These are phyloP conservation scores for Globisporangium radiosum DNA, from an alignment of 352 stramenopile species.

Conservation along the genomic window DNA sequence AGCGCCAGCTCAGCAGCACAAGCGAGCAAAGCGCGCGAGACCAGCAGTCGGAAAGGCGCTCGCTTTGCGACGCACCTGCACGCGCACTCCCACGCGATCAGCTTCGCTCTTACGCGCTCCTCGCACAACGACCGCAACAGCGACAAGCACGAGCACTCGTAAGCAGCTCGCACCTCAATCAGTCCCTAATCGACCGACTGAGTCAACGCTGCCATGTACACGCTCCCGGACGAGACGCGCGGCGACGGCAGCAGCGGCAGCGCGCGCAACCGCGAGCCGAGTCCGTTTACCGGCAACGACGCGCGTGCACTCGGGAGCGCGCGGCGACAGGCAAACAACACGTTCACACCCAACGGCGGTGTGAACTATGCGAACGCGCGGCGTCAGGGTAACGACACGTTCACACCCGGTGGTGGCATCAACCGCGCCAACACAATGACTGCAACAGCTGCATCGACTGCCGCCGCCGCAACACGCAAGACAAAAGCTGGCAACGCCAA, in stretches of 20 bases:
- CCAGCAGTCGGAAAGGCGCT: too few relatives aligned
- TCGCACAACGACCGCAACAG: too few relatives aligned
- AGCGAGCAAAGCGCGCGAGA: too few relatives aligned
- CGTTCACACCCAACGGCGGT: background rate
- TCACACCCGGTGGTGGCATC: background rate
- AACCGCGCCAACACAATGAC: slow-evolving; percentile 5
- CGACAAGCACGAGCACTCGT: background rate
- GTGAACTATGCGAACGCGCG: slow-evolving; percentile 2
- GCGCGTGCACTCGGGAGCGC: background rate
- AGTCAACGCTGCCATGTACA: slow-evolving; percentile 5
- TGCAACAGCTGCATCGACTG: background rate
- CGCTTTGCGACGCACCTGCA: too few relatives aligned
- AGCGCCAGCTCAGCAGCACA: too few relatives aligned
- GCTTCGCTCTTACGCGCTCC: too few relatives aligned
- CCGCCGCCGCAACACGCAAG: slow-evolving; percentile 1
- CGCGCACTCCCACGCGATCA: too few relatives aligned
- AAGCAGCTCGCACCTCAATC: background rate
- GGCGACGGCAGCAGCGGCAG: background rate
- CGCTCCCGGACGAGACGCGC: slow-evolving; percentile 11
- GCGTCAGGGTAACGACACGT: slow-evolving; percentile 10
- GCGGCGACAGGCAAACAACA: background rate
- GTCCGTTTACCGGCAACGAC: slow-evolving; percentile 5
- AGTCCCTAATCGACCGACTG: background rate
- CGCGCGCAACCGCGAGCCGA: slow-evolving; percentile 12
- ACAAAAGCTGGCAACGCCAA: slow-evolving; percentile 1